These are phyloP conservation scores for Ophiostoma sp. DNA, from an alignment of 2,329 filamentous ascomycete genomes.

Conservation along the genomic window DNA sequence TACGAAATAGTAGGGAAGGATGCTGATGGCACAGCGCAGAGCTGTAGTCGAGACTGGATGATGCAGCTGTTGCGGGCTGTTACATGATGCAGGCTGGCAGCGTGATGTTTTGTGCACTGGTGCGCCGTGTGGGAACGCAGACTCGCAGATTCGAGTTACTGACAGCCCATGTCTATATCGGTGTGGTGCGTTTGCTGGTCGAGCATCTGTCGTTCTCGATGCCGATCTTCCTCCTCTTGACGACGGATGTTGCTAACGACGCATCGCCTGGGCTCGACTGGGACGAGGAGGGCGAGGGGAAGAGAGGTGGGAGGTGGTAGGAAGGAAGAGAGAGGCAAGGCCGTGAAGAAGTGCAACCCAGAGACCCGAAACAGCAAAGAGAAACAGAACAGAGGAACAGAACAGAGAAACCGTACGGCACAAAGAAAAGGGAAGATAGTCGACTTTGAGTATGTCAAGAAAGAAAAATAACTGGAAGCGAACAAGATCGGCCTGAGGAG, in stretches of 20 bases:
- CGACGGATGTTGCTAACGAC: too few species aligned
- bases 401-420: not conserved
- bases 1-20: not conserved
- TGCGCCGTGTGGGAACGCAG: slow-evolving; percentile 5
- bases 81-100: not conserved
- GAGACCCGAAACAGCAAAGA: not conserved
- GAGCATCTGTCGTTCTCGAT: not conserved
- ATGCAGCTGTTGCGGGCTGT: not conserved
- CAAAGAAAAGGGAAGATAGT: not conserved
- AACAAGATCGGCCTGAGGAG: slow-evolving; percentile 11
- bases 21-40: not conserved
- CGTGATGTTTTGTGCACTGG: not conserved
- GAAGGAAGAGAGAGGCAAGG: not conserved
- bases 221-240: not conserved
- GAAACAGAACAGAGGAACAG: not conserved
- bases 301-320: too few species aligned
- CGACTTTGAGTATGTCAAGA: slow-evolving; percentile 3
- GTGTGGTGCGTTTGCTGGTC: too few species aligned
- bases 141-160: not conserved
- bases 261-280: too few species aligned
- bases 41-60: not conserved
- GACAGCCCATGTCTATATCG: slow-evolving; percentile 3
- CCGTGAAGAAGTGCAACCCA: not conserved
- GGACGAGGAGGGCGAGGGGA: too few species aligned
- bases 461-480: slow-evolving; percentile 12